A percentile compares a stretch with the other conserved stretches of the same genome.
These are phyloP conservation scores for Chrysanthemum seticuspe DNA, from an alignment of 129 eudicot species.

Conservation along the genomic window DNA sequence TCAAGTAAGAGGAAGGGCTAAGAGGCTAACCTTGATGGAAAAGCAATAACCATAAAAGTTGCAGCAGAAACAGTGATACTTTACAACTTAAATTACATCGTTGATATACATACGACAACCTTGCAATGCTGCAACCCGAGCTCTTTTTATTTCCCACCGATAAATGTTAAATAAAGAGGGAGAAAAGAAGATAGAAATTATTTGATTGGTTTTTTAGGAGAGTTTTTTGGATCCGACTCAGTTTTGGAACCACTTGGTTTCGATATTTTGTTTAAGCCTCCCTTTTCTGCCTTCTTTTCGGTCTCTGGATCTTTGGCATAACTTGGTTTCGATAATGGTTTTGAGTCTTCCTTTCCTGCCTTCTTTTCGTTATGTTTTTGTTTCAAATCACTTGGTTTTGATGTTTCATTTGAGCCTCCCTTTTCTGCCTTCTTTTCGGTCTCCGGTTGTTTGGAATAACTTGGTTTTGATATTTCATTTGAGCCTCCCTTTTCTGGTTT, in stretches of 20 bases:
- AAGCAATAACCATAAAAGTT: background rate
- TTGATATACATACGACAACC: constrained; percentile 9
- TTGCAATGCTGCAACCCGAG: constrained; percentile 11
- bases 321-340: too few relatives aligned
- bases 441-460: too few relatives aligned
- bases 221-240: constrained; percentile 28
- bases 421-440: too few relatives aligned
- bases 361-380: constrained; percentile 20
- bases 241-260: constrained; percentile 36
- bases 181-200: constrained; percentile 12
- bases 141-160: constrained; percentile 19
- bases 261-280: constrained; percentile 43
- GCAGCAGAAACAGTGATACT: constrained; percentile 20
- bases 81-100: constrained; percentile 24
- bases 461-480: too few relatives aligned
- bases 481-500: too few relatives aligned
- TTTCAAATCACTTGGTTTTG: too few relatives aligned
- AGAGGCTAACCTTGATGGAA: constrained; percentile 25
- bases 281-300: constrained; percentile 48
- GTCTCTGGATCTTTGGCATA: constrained; percentile 65
- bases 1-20: constrained; percentile 14
- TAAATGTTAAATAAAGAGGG: background rate
- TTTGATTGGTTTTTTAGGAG: constrained; percentile 33
- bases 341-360: constrained; percentile 6
- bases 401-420: too few relatives aligned